Evolutionary conservation across 1,284 basidiomycete species (phyloP).

Genomic region (Anthracocystis setariae): DNA sequence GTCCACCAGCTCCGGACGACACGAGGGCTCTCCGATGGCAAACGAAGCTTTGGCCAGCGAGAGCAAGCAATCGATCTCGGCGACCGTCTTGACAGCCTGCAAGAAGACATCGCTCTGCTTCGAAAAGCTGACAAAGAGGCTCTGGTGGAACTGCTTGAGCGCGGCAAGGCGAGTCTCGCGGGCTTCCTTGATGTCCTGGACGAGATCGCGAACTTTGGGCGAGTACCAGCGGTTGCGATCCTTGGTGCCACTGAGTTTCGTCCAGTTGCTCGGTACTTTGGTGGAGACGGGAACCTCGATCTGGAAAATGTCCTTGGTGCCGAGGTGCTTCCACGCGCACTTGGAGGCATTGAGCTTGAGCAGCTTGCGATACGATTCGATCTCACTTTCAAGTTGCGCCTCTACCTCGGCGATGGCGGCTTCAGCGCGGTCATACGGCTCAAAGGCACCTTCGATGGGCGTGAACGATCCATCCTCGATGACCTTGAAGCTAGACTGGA

Average conservation of each 20-base stretch:
- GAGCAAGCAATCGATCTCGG: slow-evolving; percentile 90
- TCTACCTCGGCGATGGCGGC: slow-evolving; percentile 52
- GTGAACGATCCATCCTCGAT: slow-evolving; percentile 63
- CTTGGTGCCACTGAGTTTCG: slow-evolving; percentile 62
- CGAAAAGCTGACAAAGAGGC: slow-evolving; percentile 81
- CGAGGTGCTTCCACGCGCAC: slow-evolving; percentile 65
- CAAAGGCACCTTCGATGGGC: slow-evolving; percentile 52
- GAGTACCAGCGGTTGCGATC: slow-evolving; percentile 65
- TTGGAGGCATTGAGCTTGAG: slow-evolving; percentile 50
- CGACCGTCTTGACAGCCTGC: slow-evolving; percentile 73
- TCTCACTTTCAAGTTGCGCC: slow-evolving; percentile 55
- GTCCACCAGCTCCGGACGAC: slow-evolving; percentile 87
- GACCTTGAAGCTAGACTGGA: slow-evolving; percentile 55
- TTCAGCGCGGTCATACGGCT: slow-evolving; percentile 58
- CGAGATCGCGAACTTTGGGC: slow-evolving; percentile 59
- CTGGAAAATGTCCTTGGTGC: slow-evolving; percentile 67
- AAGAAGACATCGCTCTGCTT: slow-evolving; percentile 72
- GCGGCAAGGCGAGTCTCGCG: slow-evolving; percentile 65
- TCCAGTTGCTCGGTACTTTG: slow-evolving; percentile 63
- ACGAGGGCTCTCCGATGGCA: slow-evolving; percentile 90
- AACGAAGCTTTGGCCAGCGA: slow-evolving; percentile 88
- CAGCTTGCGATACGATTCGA: slow-evolving; percentile 44
- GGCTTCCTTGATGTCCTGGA: slow-evolving; percentile 66
- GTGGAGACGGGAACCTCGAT: slow-evolving; percentile 63
- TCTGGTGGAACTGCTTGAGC: slow-evolving; percentile 60